These are phyloP conservation scores for Delphinella strobiligena DNA, from an alignment of 2,329 filamentous ascomycete species.

Conservation along the genomic window DNA sequence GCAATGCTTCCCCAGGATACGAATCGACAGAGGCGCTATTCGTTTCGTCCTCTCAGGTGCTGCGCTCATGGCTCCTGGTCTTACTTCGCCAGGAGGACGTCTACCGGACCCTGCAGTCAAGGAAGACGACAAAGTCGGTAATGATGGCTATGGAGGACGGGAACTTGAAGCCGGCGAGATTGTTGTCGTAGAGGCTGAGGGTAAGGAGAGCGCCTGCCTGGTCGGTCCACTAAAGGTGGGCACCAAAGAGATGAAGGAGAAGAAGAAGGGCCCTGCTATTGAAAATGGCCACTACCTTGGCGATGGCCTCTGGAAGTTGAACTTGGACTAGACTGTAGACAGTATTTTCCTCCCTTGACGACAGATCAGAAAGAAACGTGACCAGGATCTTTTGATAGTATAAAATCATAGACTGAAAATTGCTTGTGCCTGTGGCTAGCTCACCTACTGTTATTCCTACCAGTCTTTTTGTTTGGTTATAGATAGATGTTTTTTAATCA, in stretches of 20 bases:
- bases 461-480: no score
- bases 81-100: slow-evolving; percentile 72
- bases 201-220: slow-evolving; percentile 82
- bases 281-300: slow-evolving; percentile 90
- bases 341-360: background rate
- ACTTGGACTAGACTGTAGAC: slow-evolving; percentile 20
- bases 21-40: slow-evolving; percentile 91
- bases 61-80: slow-evolving; percentile 87
- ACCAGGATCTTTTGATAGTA: background rate
- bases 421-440: no score
- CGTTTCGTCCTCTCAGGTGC: slow-evolving; percentile 91
- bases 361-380: no score
- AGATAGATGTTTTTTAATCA: no score
- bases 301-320: slow-evolving; percentile 80
- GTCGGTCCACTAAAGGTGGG: slow-evolving; percentile 74
- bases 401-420: background rate
- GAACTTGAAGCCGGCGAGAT: slow-evolving; percentile 71
- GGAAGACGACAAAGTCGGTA: slow-evolving; percentile 26
- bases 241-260: slow-evolving; percentile 84
- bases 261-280: slow-evolving; percentile 87
- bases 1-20: slow-evolving; percentile 65
- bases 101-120: slow-evolving; percentile 47
- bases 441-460: no score
- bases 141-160: slow-evolving; percentile 41
- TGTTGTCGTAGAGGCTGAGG: slow-evolving; percentile 83